Evolutionary conservation across 1,284 basidiomycete genomes (phyloP).

Genomic region (Cutaneotrichosporon mucoides): DNA sequence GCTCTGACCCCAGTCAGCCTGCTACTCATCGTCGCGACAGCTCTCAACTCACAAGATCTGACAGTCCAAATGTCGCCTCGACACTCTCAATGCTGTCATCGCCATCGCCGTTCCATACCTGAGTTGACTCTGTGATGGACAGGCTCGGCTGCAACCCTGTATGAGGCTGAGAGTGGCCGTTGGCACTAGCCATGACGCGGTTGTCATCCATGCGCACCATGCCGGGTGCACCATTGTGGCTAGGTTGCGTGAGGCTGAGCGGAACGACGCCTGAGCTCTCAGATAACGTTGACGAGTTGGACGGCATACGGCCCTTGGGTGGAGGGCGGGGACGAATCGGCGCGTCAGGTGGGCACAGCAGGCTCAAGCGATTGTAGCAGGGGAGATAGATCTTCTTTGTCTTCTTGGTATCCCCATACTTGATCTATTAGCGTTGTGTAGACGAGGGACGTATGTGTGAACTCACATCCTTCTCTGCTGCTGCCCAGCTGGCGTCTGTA

Average conservation of each 20-base stretch:
- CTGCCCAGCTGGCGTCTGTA: conserved; percentile 30
- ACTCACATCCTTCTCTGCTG: conserved; percentile 26
- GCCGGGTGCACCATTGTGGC: background rate
- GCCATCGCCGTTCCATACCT: conserved; percentile 9
- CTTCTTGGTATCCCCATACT: conserved; percentile 29
- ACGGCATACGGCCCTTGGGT: conserved; percentile 13
- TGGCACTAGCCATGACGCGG: background rate
- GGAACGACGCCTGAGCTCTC: conserved; percentile 20
- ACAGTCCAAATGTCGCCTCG: conserved; percentile 29
- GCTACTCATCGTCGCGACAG: background rate
- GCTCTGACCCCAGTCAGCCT: conserved; percentile 2
- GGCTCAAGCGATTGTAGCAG: conserved; percentile 30
- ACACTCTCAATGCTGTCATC: conserved; percentile 19
- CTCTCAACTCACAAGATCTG: conserved; percentile 24
- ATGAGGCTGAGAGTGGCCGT: background rate
- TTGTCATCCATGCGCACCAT: background rate
- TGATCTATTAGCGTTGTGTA: conserved; percentile 3
- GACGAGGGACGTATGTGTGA: too few species aligned
- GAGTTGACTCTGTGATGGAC: conserved; percentile 6
- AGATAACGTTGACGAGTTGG: conserved; percentile 12
- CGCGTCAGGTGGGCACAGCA: conserved; percentile 28
- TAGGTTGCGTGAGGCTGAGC: conserved; percentile 6
- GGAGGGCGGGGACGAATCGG: conserved; percentile 5
- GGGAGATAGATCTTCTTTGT: conserved; percentile 39
- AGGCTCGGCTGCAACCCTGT: conserved; percentile 11